A percentile compares a stretch with the other conserved stretches of the same genome.
Evolutionary conservation across 169 alveolate species (phyloP).

Genomic region (Plasmodium malariae): DNA sequence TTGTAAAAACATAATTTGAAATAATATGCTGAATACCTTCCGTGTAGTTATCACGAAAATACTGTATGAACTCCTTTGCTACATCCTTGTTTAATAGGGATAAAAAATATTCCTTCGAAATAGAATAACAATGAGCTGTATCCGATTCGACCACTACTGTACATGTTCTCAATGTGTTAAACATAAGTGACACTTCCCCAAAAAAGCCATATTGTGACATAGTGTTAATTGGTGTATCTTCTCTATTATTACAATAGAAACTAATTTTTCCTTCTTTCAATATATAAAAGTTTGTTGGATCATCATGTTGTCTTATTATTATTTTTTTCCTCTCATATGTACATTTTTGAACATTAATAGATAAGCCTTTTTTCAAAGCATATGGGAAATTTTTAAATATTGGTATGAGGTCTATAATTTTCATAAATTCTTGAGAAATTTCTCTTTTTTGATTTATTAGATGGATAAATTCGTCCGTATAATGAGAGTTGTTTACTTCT

Average conservation of each 20-base stretch:
- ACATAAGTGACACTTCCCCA: constrained; percentile 69
- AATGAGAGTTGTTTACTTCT: constrained; percentile 23
- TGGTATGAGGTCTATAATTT: constrained; percentile 39
- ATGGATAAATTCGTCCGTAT: constrained; percentile 31
- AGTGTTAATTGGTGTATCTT: constrained; percentile 32
- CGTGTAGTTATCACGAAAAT: constrained; percentile 12
- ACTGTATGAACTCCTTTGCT: constrained; percentile 40
- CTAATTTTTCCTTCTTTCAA: constrained; percentile 53
- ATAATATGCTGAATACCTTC: constrained; percentile 19
- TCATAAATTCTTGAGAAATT: constrained; percentile 48
- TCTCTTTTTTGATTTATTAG: constrained; percentile 37
- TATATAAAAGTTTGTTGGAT: constrained; percentile 42
- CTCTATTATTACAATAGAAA: constrained; percentile 25
- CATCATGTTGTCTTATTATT: constrained; percentile 77
- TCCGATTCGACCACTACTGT: constrained; percentile 58
- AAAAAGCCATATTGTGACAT: constrained; percentile 29
- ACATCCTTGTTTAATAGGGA: constrained; percentile 49
- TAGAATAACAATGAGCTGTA: constrained; percentile 44
- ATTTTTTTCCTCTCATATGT: constrained; percentile 40
- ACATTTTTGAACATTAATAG: constrained; percentile 48
- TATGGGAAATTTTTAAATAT: constrained; percentile 58
- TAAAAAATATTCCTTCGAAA: constrained; percentile 43
- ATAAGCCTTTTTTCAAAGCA: constrained; percentile 34
- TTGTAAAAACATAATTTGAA: constrained; percentile 20
- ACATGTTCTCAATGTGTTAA: constrained; percentile 66